Evolutionary conservation across 2,329 filamentous ascomycete species (phyloP), one percentile per base, ranked within the genome.

Genomic region (Helotiales sp.): DNA sequence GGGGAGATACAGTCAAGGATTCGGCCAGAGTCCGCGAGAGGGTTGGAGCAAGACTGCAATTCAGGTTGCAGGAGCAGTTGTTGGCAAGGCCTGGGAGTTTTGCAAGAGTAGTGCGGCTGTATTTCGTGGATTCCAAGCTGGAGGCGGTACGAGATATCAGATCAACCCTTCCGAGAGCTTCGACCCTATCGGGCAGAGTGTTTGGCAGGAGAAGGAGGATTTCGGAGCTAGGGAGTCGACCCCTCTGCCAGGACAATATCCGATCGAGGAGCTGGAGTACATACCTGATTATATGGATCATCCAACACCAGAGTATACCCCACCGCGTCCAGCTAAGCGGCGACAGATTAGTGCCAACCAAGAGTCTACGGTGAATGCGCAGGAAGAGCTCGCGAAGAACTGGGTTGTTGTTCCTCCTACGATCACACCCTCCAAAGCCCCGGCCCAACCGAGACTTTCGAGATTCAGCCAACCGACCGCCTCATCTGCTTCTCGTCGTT

Each of bases 61-160:
- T 34, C 69, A 71, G 54, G 73, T 71, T n/a, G 71, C 92, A 34
- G 68, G 71, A 4, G 85, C 81, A 47, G 84, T 91, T 0, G 84
- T 91, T 1, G 91, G 92, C 20, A 95, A 90, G 75, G 88, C 97
- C 0, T 93, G 93, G 86, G 87, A 93, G 72, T 96, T 97, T 74
- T 97, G 94, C 81, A 92, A 83, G 77, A 81, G 82, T 0, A 87
- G 85, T 8, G 69, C 69, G 1, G 68, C 70, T 15, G 87, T 91
- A 0, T 96, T 97, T 75, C 86, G 86, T 63, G 94, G 94, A 0
- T 97, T 97, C 78, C 89, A 94, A 69, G 93, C 94, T 13, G 95
- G 94, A 7, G 93, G 91, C 2, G 95, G 94, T 8, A 84, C 83
- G 67, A 89, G 88, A 28, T 97, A 94, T 75, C 66, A 67, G 8